Evolutionary conservation across 176 grass and related monocot genomes (phyloP).

Genomic region (Triticum dicoccoides): DNA sequence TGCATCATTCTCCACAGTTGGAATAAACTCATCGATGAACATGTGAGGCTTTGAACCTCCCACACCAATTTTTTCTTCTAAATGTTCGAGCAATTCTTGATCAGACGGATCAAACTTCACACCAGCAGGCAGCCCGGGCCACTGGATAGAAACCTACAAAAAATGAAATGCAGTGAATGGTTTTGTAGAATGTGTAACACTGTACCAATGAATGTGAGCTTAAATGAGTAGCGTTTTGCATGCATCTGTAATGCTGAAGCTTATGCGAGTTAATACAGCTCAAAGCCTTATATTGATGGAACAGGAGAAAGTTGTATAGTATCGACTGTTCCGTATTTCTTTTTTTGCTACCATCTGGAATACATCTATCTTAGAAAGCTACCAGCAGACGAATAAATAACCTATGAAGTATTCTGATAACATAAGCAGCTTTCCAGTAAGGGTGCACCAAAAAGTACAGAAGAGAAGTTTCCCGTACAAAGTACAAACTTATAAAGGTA

Average conservation of each 20-base stretch:
- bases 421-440: background rate
- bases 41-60: conserved; percentile 55
- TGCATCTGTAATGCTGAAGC: background rate
- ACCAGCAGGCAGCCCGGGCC: conserved; percentile 81
- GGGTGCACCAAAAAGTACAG: background rate
- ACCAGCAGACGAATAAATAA: background rate
- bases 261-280: background rate
- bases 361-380: background rate
- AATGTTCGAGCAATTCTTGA: conserved; percentile 69
- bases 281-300: conserved; percentile 1
- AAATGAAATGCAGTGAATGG: conserved; percentile 5
- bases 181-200: background rate
- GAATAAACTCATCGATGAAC: conserved; percentile 88
- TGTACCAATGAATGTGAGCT: background rate
- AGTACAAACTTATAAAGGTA: conserved; percentile 5
- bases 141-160: conserved; percentile 64
- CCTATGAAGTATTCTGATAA: background rate
- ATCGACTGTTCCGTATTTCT: background rate
- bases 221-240: background rate
- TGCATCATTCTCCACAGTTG: conserved; percentile 56
- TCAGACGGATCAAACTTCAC: conserved; percentile 96
- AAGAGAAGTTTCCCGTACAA: background rate
- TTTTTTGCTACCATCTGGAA: background rate
- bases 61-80: conserved; percentile 66
- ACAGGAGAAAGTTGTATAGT: background rate